phyloP scores from a whole-genome alignment of 2,329 filamentous ascomycete genomes.

The Exutisphaerella laricina region DNA sequence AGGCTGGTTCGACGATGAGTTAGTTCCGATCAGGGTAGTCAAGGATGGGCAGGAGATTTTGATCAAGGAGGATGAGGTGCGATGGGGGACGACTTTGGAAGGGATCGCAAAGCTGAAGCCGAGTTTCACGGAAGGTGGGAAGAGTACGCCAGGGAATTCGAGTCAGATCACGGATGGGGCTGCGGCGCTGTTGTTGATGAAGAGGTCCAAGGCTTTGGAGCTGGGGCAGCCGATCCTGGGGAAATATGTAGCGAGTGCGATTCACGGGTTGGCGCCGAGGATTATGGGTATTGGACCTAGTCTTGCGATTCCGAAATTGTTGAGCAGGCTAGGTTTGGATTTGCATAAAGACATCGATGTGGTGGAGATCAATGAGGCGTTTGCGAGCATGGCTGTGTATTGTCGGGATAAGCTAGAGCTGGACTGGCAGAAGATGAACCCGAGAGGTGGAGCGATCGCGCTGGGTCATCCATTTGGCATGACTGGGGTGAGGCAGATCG shows the following conservation, averaged over 20 bases:
- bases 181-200: conserved; percentile 75
- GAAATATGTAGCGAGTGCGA: conserved; percentile 65
- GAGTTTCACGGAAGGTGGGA: conserved; percentile 68
- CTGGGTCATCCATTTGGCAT: conserved; percentile 78
- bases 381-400: conserved; percentile 59
- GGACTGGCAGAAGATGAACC: conserved; percentile 71
- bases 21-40: conserved; percentile 62
- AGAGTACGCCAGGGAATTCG: conserved; percentile 71
- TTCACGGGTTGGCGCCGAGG: conserved; percentile 61
- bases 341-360: conserved; percentile 60
- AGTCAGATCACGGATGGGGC: conserved; percentile 85
- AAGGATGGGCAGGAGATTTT: conserved; percentile 51
- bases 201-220: conserved; percentile 68
- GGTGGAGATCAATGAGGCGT: conserved; percentile 90
- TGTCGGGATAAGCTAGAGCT: conserved; percentile 65
- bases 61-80: conserved; percentile 63
- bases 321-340: conserved; percentile 41
- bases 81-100: conserved; percentile 61
- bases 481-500: conserved; percentile 74
- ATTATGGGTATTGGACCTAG: conserved; percentile 90
- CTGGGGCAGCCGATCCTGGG: conserved; percentile 65
- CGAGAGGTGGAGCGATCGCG: conserved; percentile 85
- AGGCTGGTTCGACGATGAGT: conserved; percentile 70
- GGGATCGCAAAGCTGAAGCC: conserved; percentile 71
- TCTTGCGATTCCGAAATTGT: conserved; percentile 72